Evolutionary conservation across 345 rosid genomes (phyloP).

Genomic region (Bretschneidera sinensis): DNA sequence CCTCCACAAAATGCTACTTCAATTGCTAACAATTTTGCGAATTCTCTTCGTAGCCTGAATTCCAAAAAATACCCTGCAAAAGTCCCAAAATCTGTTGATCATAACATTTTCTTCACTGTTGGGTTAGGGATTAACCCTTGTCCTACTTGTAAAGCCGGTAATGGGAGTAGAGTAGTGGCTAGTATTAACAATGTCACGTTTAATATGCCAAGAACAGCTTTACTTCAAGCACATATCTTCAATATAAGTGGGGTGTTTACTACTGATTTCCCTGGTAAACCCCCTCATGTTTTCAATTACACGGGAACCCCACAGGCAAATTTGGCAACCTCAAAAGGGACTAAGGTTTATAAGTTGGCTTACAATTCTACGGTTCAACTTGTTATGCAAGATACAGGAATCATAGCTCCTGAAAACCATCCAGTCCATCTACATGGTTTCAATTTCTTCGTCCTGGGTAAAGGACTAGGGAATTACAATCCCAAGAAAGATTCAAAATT

Average conservation of each 20-base stretch:
- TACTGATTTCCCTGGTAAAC: constrained; percentile 71
- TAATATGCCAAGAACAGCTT: constrained; percentile 67
- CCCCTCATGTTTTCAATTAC: constrained; percentile 56
- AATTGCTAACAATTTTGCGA: constrained; percentile 47
- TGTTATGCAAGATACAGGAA: constrained; percentile 81
- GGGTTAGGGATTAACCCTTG: constrained; percentile 81
- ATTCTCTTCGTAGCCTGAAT: constrained; percentile 69
- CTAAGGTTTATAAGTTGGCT: constrained; percentile 55
- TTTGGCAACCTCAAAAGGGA: constrained; percentile 52
- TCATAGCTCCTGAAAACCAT: constrained; percentile 78
- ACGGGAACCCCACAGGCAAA: constrained; percentile 55
- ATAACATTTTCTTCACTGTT: constrained; percentile 66
- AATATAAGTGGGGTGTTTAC: constrained; percentile 79
- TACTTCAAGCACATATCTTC: constrained; percentile 83
- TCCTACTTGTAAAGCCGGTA: constrained; percentile 68
- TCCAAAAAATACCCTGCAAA: constrained; percentile 69
- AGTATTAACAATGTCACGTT: constrained; percentile 76
- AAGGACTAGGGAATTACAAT: constrained; percentile 71
- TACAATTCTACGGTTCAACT: constrained; percentile 78
- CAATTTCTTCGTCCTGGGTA: constrained; percentile 75
- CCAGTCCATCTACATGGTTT: constrained; percentile 87
- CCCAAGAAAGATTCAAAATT: constrained; percentile 51
- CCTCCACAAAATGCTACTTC: constrained; percentile 82
- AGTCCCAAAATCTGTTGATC: constrained; percentile 70
- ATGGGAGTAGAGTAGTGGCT: constrained; percentile 76